Evolutionary conservation across 345 rosid genomes (phyloP).

Genomic region (Aquilaria yunnanensis): DNA sequence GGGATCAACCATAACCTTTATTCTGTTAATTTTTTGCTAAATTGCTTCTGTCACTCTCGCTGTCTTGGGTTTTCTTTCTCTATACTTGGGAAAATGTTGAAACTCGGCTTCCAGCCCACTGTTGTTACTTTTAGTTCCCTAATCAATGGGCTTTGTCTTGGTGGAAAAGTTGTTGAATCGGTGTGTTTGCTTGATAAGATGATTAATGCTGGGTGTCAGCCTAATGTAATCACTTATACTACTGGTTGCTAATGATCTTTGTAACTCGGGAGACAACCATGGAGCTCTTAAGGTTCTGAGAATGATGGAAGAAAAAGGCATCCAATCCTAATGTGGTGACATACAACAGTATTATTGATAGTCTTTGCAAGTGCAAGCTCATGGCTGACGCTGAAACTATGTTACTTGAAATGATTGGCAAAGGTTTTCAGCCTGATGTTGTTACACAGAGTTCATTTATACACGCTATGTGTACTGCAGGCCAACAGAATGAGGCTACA

Average conservation of each 20-base stretch:
- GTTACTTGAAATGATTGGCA: slow-evolving; percentile 17
- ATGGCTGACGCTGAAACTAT: slow-evolving; percentile 20
- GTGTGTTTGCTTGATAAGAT: slow-evolving; percentile 19
- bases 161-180: slow-evolving; percentile 6
- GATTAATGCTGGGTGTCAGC: slow-evolving; percentile 9
- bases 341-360: slow-evolving; percentile 8
- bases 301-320: slow-evolving; percentile 10
- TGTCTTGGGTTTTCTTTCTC: slow-evolving; percentile 8
- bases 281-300: slow-evolving; percentile 18
- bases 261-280: slow-evolving; percentile 8
- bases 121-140: slow-evolving; percentile 12
- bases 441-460: slow-evolving; percentile 15
- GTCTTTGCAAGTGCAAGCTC: slow-evolving; percentile 9
- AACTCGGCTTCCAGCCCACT: slow-evolving; percentile 13
- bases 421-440: slow-evolving; percentile 19
- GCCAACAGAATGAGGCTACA: slow-evolving; percentile 8
- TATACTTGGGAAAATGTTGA: slow-evolving; percentile 19
- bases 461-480: slow-evolving; percentile 15
- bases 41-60: slow-evolving; percentile 5
- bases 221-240: slow-evolving; percentile 5
- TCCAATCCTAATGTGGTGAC: background rate
- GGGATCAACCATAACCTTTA: slow-evolving; percentile 4
- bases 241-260: slow-evolving; percentile 8
- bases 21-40: slow-evolving; percentile 2
- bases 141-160: slow-evolving; percentile 20